Percentiles rank a stretch among this genome's conserved stretches.
Conservation (phyloP, 371 early-diverging fungal species). For the Paramicrosporidium saccamoebae region DNA sequence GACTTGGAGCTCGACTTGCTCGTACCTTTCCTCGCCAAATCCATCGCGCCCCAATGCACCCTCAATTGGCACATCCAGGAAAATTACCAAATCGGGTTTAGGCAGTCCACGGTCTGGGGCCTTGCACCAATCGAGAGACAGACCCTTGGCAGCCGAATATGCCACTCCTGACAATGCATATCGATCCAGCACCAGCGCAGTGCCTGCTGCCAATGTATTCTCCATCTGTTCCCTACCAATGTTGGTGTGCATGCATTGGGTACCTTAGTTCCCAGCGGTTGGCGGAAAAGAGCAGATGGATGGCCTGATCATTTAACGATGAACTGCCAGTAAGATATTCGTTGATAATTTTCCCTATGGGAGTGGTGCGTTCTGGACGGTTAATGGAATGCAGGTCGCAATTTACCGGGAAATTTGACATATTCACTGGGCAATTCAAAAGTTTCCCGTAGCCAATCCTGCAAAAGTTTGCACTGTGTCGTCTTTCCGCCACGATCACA, state of each 20-base stretch:
- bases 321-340: conserved; percentile 28
- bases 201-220: conserved; percentile 17
- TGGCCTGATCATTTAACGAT: conserved; percentile 41
- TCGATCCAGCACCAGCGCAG: conserved; percentile 63
- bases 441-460: conserved; percentile 13
- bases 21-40: conserved; percentile 85
- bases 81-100: conserved; percentile 58
- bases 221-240: conserved; percentile 16
- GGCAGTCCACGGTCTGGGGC: conserved; percentile 52
- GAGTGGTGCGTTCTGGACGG: conserved; percentile 46
- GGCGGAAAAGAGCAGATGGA: conserved; percentile 83
- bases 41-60: conserved; percentile 38
- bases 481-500: conserved; percentile 86
- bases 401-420: conserved; percentile 35
- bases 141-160: conserved; percentile 58
- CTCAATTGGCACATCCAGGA: conserved; percentile 47
- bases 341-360: conserved; percentile 69
- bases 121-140: conserved; percentile 63
- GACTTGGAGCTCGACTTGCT: conserved; percentile 49
- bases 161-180: conserved; percentile 92
- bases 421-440: conserved; percentile 9
- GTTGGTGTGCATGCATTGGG: conserved; percentile 1
- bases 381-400: conserved; percentile 1
- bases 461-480: conserved; percentile 40
- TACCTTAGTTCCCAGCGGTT: conserved; percentile 36